phyloP scores from a whole-genome alignment of 768 basidiomycete species.

The Hypholoma fasciculare region DNA sequence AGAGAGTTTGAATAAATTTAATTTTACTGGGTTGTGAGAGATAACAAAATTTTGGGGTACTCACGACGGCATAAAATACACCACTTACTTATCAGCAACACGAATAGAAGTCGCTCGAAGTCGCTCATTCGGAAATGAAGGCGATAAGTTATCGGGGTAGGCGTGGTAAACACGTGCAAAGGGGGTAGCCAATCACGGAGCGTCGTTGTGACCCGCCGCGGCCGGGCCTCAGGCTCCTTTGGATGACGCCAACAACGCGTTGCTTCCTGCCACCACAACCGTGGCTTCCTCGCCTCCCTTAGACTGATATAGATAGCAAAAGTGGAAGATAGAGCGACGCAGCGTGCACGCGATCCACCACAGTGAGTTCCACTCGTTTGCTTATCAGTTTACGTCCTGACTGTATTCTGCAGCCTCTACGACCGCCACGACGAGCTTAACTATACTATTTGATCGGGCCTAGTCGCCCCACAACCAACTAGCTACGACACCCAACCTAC shows the following conservation, averaged over 20 bases:
- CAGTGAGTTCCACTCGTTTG: neutral
- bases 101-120: too few relatives aligned
- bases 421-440: too few relatives aligned
- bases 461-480: too few relatives aligned
- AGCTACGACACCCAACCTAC: neutral
- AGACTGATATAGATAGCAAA: neutral
- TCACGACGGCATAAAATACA: too few relatives aligned
- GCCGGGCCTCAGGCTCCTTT: neutral
- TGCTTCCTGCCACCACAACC: neutral
- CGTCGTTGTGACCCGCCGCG: neutral
- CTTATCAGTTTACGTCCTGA: neutral
- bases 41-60: too few relatives aligned
- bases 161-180: neutral
- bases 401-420: too few relatives aligned
- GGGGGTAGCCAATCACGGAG: neutral
- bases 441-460: too few relatives aligned
- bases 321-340: neutral
- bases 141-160: too few relatives aligned
- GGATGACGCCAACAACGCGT: neutral
- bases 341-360: neutral
- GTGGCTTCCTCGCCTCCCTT: neutral
- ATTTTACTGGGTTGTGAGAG: too few relatives aligned
- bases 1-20: too few relatives aligned
- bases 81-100: too few relatives aligned
- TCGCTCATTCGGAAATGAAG: too few relatives aligned